A percentile compares a stretch with the other conserved stretches of the same genome.
phyloP scores from a whole-genome alignment of 2,329 filamentous ascomycete genomes.

The Colletotrichum sp. region DNA sequence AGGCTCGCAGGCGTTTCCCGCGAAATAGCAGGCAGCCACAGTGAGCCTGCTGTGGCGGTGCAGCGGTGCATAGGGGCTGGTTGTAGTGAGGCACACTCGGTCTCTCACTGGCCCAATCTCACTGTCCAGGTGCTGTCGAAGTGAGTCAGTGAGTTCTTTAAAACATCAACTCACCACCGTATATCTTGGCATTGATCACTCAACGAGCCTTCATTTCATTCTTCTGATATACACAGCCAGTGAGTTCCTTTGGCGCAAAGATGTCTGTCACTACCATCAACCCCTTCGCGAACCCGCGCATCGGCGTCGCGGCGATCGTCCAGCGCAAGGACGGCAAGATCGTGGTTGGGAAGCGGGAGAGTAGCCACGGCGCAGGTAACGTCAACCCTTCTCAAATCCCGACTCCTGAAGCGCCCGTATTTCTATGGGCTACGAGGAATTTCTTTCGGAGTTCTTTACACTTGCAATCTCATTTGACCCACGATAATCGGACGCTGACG shows the following conservation, averaged over 20 bases:
- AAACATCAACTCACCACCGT: accelerated
- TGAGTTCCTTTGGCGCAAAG: neutral
- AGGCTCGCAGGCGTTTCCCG: neutral
- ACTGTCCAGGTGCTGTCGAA: neutral
- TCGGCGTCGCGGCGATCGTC: conserved; percentile 56
- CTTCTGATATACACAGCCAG: too few relatives aligned
- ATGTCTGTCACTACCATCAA: neutral
- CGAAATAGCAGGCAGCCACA: neutral
- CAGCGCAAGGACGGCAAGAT: conserved; percentile 46
- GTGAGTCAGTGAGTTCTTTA: neutral
- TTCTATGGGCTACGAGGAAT: neutral
- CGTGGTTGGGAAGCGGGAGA: conserved; percentile 51
- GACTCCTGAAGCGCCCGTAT: neutral
- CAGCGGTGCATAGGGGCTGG: neutral
- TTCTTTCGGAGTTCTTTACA: neutral
- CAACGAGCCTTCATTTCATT: neutral
- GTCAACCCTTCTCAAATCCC: neutral
- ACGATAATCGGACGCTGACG: neutral
- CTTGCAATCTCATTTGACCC: neutral
- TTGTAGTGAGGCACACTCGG: neutral
- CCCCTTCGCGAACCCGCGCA: conserved; percentile 36
- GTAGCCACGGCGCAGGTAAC: conserved; percentile 54
- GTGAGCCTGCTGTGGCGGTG: neutral
- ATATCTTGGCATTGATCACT: accelerated
- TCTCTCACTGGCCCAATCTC: neutral